Evolutionary conservation across 768 basidiomycete genomes (phyloP).

Genomic region (Lepiota brunneoincarnata): DNA sequence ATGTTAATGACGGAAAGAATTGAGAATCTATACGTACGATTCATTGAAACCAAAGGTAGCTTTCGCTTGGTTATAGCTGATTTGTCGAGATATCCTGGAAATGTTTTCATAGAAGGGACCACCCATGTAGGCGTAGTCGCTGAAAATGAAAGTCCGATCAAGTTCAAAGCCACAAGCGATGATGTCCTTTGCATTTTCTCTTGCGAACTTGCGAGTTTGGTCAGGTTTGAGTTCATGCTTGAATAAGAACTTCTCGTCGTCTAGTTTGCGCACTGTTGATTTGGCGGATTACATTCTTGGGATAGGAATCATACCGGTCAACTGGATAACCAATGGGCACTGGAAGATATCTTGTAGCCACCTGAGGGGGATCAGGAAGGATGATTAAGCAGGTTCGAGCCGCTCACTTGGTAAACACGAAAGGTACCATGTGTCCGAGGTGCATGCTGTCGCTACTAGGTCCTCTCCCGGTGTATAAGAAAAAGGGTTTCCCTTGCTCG

Average conservation of each 20-base stretch:
- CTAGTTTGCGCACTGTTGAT: conserved; percentile 32
- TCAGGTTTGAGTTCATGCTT: conserved; percentile 92
- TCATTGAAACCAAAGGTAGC: conserved; percentile 97
- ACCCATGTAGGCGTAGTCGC: conserved; percentile 85
- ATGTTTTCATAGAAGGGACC: conserved; percentile 95
- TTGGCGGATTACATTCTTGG: background rate
- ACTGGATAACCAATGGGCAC: conserved; percentile 90
- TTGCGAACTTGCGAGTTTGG: conserved; percentile 78
- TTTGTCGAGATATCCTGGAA: conserved; percentile 87
- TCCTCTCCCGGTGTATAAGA: conserved; percentile 95
- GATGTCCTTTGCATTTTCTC: conserved; percentile 90
- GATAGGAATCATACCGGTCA: conserved; percentile 63
- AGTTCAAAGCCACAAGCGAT: conserved; percentile 94
- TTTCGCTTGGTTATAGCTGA: conserved; percentile 90
- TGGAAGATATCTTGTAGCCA: conserved; percentile 98
- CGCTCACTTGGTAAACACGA: conserved; percentile 91
- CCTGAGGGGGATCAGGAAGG: conserved; percentile 36
- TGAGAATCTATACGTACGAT: conserved; percentile 58
- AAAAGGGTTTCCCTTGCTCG: conserved; percentile 97
- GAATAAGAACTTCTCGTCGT: conserved; percentile 99
- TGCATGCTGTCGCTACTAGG: conserved; percentile 98
- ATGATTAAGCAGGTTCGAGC: background rate
- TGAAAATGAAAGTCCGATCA: conserved; percentile 96
- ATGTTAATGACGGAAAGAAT: background rate
- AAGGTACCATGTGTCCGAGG: conserved; percentile 96